Base-by-base conservation (phyloP, 768 basidiomycete genomes). In the Mycena latifolia region DNA sequence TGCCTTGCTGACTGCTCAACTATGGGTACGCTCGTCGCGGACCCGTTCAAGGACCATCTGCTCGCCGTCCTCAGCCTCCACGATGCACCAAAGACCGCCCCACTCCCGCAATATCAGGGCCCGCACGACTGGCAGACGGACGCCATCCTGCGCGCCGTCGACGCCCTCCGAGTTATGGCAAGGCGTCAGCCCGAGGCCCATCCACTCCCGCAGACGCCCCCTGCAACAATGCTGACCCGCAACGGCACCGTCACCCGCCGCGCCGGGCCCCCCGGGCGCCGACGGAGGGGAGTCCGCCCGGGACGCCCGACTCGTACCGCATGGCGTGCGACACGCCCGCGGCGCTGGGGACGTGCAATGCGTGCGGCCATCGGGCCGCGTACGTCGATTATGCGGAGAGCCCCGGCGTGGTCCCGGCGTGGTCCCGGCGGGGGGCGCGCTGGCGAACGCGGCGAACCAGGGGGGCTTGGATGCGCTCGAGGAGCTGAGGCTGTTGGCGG, bases 401-500 rank as follows among this genome's bases (percentile, higher is more conserved):
- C n/a, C n/a, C n/a, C n/a, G n/a, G n/a, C n/a, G n/a, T n/a, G n/a
- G n/a, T n/a, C n/a, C 76, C 0, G 76, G 76, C 0, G 79, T 88
- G 53, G 83, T 88, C 45, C 80, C 87, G 9, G 81, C 85, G 22
- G 84, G 85, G 41, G 87, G 87, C 57, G 85, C 86, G 25, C 81
- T 88, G 47, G 84, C 84, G 41, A 79, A 81, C 17, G 87, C 88
- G 1, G 86, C 86, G 5, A 83, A 82, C 59, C 86, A 88, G 75
- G 84, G 84, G 67, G 87, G 87, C 53, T 84, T 89, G 83, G 88
- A 85, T 63, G 88, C 88, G 5, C 82, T 88, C 22, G 88, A 92
- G 77, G 92, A 93, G 77, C 80, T 93, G 47, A 82, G 85, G 70
- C 74, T 92, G 47, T 82, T 93, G 58, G n/a, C n/a, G n/a, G n/a